Evolutionary conservation across 2,329 filamentous ascomycete genomes (phyloP).

Genomic region (Rutstroemia sp.): DNA sequence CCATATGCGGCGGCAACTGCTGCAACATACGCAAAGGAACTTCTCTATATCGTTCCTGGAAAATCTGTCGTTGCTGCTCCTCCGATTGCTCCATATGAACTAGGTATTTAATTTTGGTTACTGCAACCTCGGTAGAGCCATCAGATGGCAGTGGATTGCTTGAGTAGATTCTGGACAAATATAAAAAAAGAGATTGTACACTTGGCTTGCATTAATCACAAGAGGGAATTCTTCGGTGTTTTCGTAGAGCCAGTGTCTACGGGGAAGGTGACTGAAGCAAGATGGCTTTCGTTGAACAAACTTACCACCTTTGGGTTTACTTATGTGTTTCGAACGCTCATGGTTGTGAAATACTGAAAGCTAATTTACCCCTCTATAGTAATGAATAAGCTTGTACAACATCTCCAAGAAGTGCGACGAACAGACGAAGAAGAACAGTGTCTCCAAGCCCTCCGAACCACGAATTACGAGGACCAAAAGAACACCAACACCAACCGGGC

Average conservation of each 20-base stretch:
- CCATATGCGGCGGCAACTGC: conserved; percentile 13
- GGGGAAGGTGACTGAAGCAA: too few species aligned
- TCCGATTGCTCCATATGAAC: not conserved
- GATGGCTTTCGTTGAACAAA: too few species aligned
- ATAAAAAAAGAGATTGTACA: too few species aligned
- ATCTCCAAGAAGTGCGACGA: not conserved
- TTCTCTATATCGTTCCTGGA: not conserved
- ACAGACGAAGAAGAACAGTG: not conserved
- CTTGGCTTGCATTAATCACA: too few species aligned
- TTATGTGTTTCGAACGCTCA: too few species aligned
- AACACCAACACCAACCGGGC: conserved; percentile 1
- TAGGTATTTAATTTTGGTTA: not conserved
- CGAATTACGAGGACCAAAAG: not conserved
- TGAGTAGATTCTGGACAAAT: too few species aligned
- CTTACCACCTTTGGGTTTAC: too few species aligned
- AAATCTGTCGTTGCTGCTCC: not conserved
- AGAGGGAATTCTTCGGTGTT: too few species aligned
- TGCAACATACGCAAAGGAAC: conserved; percentile 11
- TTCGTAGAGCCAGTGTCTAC: too few species aligned
- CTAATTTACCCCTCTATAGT: not conserved
- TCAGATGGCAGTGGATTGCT: too few species aligned
- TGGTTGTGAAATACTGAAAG: not conserved
- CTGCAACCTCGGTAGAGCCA: too few species aligned
- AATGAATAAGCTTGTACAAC: not conserved
- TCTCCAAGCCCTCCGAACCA: not conserved